Evolutionary conservation across 768 basidiomycete genomes (phyloP).

Genomic region (Tulasnella sp.): DNA sequence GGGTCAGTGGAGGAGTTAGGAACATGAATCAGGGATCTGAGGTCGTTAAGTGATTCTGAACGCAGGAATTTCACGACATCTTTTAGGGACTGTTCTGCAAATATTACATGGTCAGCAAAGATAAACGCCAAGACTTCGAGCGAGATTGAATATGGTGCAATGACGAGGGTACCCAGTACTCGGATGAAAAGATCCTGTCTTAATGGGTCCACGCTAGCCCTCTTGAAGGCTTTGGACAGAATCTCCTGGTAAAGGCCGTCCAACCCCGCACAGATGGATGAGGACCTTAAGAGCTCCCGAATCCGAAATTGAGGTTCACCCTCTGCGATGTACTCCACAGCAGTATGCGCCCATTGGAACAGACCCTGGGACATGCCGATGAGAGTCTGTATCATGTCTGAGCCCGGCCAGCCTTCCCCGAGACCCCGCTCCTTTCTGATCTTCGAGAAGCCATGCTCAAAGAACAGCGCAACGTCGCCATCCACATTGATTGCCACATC

Average conservation of each 20-base stretch:
- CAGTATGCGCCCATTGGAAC: neutral
- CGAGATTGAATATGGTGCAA: neutral
- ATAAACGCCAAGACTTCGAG: neutral
- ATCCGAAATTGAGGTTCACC: neutral
- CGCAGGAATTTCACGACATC: neutral
- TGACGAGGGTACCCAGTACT: neutral
- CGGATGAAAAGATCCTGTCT: neutral
- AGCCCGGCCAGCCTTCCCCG: neutral
- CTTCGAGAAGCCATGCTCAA: neutral
- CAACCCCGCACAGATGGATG: neutral
- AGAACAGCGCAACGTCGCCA: neutral
- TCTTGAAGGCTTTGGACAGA: neutral
- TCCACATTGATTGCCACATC: neutral
- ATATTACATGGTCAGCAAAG: neutral
- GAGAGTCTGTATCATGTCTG: neutral
- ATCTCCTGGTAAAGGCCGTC: neutral
- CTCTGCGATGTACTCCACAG: neutral
- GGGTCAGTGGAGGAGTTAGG: neutral
- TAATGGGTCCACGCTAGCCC: neutral
- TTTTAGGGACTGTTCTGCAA: neutral
- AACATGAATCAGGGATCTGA: neutral
- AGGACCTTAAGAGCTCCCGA: neutral
- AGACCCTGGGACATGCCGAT: neutral
- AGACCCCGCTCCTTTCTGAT: neutral
- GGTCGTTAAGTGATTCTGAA: neutral